Evolutionary conservation across 1,139 yeast species (phyloP), one percentile per base, ranked within the genome.

Genomic region (Petasospora fabianii): DNA sequence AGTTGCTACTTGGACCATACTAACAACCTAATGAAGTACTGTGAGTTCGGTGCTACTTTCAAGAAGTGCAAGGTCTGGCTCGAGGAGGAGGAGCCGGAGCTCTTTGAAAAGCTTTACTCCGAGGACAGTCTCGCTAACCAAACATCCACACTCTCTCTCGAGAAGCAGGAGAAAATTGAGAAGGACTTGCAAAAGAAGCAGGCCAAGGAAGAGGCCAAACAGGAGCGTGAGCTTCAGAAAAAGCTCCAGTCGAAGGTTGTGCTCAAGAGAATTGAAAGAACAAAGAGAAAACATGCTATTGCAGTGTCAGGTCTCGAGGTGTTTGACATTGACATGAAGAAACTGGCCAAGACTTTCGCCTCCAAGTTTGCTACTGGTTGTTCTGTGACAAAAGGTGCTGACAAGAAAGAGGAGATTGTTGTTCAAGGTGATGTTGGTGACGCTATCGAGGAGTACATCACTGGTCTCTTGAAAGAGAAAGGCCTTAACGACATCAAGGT

Each of bases 351-450:
- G 70, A 81, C 88, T 1, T 87, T 92, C 64, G 95, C 97, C 0
- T 82, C 94, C 29, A 87, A 86, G 61, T 92, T 90, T 60, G 98
- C 98, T 17, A 90, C 97, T 4, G 98, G 98, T 34, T 94, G 97
- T 19, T 80, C 94, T 32, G 96, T 90, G n/a, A 81, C 90, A 8
- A 90, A 90, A 65, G 84, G 82, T 48, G 92, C 82, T 10, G 97
- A 90, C 52, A 90, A 90, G 64, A 84, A 84, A 59, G 97, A 90
- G 49, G 97, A 90, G 58, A 79, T 90, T 42, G 76, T 87, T 47
- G 84, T 90, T 43, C 97, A 90, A 66, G 98, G 98, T 53, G 98
- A 92, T 62, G 94, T 90, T 34, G 84, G 90, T 48, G 96, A 88
- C 51, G 96, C 84, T 56, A 95, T 92, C 18, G 94, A 84, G 57